Percentiles rank a stretch among this genome's conserved stretches.
These are phyloP conservation scores for Physocladia obscura DNA, from an alignment of 192 early-diverging fungal species.

Conservation along the genomic window DNA sequence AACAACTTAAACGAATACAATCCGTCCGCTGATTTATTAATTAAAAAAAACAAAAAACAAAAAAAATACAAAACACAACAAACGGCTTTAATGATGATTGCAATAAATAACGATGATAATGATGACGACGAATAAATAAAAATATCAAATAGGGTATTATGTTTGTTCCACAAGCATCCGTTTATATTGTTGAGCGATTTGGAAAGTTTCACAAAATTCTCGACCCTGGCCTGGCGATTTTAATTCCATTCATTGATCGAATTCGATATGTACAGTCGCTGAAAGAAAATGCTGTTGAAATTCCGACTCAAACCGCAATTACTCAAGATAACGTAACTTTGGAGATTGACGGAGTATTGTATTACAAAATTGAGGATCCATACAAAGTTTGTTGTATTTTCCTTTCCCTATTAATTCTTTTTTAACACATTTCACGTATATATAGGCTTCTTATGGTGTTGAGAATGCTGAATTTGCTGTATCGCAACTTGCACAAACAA, in stretches of 20 bases:
- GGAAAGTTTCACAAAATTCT: conserved; percentile 72
- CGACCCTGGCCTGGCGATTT: conserved; percentile 86
- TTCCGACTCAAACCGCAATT: conserved; percentile 76
- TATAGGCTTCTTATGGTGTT: conserved; percentile 79
- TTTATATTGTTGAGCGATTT: conserved; percentile 95
- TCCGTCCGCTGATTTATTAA: no score
- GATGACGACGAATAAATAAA: no score
- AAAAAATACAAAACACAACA: no score
- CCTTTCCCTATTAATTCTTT: neutral
- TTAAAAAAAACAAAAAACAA: no score
- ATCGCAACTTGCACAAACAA: conserved; percentile 96
- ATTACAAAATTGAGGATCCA: conserved; percentile 89
- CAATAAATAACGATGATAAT: no score
- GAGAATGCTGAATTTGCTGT: conserved; percentile 94
- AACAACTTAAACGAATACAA: no score
- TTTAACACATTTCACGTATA: neutral
- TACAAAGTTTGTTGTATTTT: conserved; percentile 49
- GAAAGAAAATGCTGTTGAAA: conserved; percentile 93
- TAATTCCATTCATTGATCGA: conserved; percentile 84
- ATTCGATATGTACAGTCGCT: conserved; percentile 91
- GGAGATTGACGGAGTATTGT: conserved; percentile 94
- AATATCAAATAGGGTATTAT: conserved; percentile 78
- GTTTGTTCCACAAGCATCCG: conserved; percentile 98
- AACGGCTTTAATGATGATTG: no score
- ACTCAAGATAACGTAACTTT: conserved; percentile 97